Percentiles rank a stretch among this genome's conserved stretches.
These are phyloP conservation scores for Panellus pusillus DNA, from an alignment of 768 basidiomycete genomes.

Conservation along the genomic window DNA sequence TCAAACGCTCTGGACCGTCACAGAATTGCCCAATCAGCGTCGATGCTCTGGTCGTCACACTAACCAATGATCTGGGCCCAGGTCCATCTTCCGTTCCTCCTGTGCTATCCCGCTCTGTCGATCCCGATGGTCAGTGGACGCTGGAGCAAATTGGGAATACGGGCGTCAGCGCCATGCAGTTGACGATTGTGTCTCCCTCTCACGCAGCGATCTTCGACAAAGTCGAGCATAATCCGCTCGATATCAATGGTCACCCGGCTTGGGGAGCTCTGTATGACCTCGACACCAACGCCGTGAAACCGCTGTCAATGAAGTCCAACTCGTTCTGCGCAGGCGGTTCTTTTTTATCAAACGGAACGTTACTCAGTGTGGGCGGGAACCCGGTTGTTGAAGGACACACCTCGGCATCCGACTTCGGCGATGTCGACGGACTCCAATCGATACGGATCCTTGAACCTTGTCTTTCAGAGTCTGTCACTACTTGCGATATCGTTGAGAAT, in stretches of 20 bases:
- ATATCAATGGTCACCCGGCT: conserved; percentile 72
- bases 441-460: conserved; percentile 75
- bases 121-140: conserved; percentile 45
- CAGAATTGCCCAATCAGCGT: conserved; percentile 46
- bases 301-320: conserved; percentile 70
- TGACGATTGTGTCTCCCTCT: conserved; percentile 63
- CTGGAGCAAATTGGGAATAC: conserved; percentile 66
- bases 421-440: conserved; percentile 70
- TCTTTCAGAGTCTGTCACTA: conserved; percentile 41
- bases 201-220: conserved; percentile 81
- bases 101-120: conserved; percentile 8
- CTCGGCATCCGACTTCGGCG: conserved; percentile 72
- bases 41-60: conserved; percentile 68
- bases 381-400: conserved; percentile 68
- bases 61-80: conserved; percentile 28
- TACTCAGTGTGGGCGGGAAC: conserved; percentile 81
- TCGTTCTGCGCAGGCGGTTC: conserved; percentile 86
- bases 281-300: conserved; percentile 56
- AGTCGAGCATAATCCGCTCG: conserved; percentile 81
- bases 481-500: conserved; percentile 67
- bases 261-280: conserved; percentile 80
- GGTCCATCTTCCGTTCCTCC: conserved; percentile 6
- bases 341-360: conserved; percentile 73
- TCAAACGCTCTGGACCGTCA: conserved; percentile 45
- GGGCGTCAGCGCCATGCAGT: conserved; percentile 79